Evolutionary conservation across 257 asterid species (phyloP), one percentile per base, ranked within the genome.

Genomic region (Nicotiana benthamiana): DNA sequence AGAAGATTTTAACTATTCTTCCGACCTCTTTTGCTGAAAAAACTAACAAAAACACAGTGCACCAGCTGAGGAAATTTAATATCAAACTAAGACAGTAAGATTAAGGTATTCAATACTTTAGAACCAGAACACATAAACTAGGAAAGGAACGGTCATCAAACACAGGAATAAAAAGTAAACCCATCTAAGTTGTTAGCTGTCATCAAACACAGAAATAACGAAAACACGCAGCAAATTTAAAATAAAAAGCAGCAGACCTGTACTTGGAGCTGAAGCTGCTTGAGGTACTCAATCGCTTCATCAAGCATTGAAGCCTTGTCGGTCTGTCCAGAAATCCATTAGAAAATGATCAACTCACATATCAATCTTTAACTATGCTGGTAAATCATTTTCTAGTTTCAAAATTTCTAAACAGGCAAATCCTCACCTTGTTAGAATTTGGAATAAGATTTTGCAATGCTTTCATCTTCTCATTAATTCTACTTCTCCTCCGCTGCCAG

Each of bases 271-370:
- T 93, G 97, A 79, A 93, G 95, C 86, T 93, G 97, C 90, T 93
- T 91, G 59, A 91, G 94, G 74, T 93, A 93, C 84, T 90, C 95
- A 53, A 93, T 93, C 13, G 95, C 97, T 86, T 93, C 95, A 46
- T 93, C 97, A 12, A 91, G 97, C 97, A 93, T 93, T 12, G 97
- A 93, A 46, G 97, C 97, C 90, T 93, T 91, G 82, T 93, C 95
- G n/a, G 94, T 93, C 97, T 93, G 80, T 68, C 81, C 16, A 32
- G 65, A 84, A 82, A 56, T 76, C 53, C 13, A 22, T 61, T 16
- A 79, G n/a, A 83, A 22, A 79, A 60, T 78, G 60, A 40, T n/a
- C 3, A 34, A 18, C n/a, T 46, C 17, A 20, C 7, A n/a, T 17
- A n/a, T 76, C 28, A 62, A 79, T 22, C 11, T 20, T 34, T 30